Base-by-base conservation (phyloP, 306 rosid species). In the Fragaria vesca region DNA sequence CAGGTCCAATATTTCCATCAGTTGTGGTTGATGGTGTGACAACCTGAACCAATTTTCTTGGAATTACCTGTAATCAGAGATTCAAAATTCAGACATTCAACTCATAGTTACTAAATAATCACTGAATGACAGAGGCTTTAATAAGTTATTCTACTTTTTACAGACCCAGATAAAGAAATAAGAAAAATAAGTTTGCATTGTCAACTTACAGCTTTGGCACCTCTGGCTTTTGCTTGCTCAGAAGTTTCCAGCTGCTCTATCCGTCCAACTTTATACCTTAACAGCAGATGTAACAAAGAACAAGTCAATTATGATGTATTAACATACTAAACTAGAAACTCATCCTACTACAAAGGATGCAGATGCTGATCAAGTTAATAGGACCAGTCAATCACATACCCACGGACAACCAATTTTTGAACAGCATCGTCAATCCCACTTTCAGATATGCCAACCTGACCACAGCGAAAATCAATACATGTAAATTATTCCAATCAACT, bases 361-460 rank as follows among this genome's bases (percentile, higher is more conserved):
- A 66, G 60, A 78, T 32, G 34, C 26, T 36, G 66, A 74, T 20
- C 43, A 51, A 46, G 36, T 54, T 30, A 54, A 3, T 67, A 80
- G 78, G 70, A 48, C 43, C 83, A 42, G 51, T 60, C 74, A 84
- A 72, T 38, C 75, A 80, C 98, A 83, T 91, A 95, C 98, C 97
- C 98, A 34, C 95, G 91, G 71, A 94, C 92, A 82, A 95, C 98
- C 79, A 95, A 86, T 84, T 92, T 95, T 61, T 91, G 91, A 81
- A 94, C 85, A 80, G 98, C 98, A 85, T 89, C 93, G 67, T 92
- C 98, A 88, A 94, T 92, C 78, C 98, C 98, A 89, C 97, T 90
- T 85, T 94, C 98, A 85, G 97, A 90, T 75, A 94, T 89, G 66
- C 98, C 98, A 82, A 94, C 98, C 98, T 94, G 86, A 87, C 52